Percentiles rank a stretch among this genome's conserved stretches.
Conservation (phyloP, 1,284 basidiomycete genomes). For the Cryptococcus jaspeensis region DNA sequence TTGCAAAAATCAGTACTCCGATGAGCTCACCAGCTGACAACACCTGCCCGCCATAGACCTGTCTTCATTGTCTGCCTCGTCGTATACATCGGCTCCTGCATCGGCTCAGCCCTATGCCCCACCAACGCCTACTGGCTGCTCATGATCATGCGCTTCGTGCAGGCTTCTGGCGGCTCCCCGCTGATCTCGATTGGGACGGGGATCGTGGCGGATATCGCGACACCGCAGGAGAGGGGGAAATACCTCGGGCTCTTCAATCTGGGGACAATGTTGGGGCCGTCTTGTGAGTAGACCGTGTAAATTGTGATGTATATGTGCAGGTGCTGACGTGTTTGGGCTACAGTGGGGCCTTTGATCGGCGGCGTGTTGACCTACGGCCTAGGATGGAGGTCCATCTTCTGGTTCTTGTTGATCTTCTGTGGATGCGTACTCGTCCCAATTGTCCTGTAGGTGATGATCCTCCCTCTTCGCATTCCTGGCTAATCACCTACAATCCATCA, state of each 20-base stretch:
- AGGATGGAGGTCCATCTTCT: slow-evolving; percentile 44
- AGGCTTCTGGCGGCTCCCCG: slow-evolving; percentile 40
- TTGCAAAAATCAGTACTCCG: background rate
- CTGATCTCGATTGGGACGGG: slow-evolving; percentile 42
- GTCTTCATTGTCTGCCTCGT: slow-evolving; percentile 35
- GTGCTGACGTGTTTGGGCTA: background rate
- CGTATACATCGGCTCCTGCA: slow-evolving; percentile 35
- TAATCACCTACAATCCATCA: background rate
- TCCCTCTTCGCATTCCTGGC: slow-evolving; percentile 1
- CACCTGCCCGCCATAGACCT: slow-evolving; percentile 28
- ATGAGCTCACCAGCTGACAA: slow-evolving; percentile 6
- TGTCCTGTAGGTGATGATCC: slow-evolving; percentile 27
- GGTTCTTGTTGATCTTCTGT: slow-evolving; percentile 42
- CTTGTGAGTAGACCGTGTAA: slow-evolving; percentile 14
- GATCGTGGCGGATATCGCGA: slow-evolving; percentile 39
- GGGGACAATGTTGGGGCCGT: slow-evolving; percentile 33
- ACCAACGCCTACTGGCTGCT: slow-evolving; percentile 42
- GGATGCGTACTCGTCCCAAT: slow-evolving; percentile 32
- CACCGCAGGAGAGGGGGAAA: slow-evolving; percentile 40
- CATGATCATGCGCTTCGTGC: slow-evolving; percentile 38
- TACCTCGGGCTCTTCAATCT: slow-evolving; percentile 38
- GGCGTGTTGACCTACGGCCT: slow-evolving; percentile 30
- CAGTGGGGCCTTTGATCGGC: slow-evolving; percentile 40
- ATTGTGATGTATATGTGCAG: background rate
- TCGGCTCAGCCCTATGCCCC: slow-evolving; percentile 41